These are phyloP conservation scores for Phlebopus sp. DNA, from an alignment of 1,284 basidiomycete species.

Conservation along the genomic window DNA sequence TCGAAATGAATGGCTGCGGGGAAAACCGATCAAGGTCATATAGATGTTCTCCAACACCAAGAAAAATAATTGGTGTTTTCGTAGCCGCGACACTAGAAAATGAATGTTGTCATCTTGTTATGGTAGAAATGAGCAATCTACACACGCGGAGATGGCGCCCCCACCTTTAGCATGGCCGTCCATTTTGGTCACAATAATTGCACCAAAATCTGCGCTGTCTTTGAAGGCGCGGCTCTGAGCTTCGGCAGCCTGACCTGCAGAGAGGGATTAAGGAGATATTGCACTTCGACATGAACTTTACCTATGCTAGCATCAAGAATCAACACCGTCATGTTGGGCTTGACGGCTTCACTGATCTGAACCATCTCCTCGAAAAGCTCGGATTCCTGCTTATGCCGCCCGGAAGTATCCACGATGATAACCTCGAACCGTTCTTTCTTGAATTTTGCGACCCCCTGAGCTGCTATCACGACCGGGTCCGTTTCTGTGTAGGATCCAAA, in stretches of 20 bases:
- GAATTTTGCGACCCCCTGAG: constrained; percentile 94
- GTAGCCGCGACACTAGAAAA: constrained; percentile 88
- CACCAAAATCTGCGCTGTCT: constrained; percentile 95
- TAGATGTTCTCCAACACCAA: constrained; percentile 96
- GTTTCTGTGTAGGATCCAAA: constrained; percentile 99
- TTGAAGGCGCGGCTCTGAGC: constrained; percentile 97
- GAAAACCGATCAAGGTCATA: constrained; percentile 95
- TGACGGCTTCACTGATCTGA: constrained; percentile 90
- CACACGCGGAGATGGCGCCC: constrained; percentile 97
- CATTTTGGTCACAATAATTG: constrained; percentile 99
- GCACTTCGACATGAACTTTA: constrained; percentile 25
- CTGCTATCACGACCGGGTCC: constrained; percentile 93
- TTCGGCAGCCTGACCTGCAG: constrained; percentile 92
- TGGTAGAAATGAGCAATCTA: constrained; percentile 16
- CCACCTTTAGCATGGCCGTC: constrained; percentile 99
- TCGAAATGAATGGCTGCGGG: constrained; percentile 96
- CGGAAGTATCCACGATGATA: constrained; percentile 98
- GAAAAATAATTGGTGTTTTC: constrained; percentile 97
- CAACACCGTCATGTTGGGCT: constrained; percentile 91
- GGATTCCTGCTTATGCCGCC: constrained; percentile 95
- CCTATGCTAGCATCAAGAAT: constrained; percentile 88
- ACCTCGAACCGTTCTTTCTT: constrained; percentile 98
- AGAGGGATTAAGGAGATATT: constrained; percentile 7
- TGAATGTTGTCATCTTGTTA: constrained; percentile 14
- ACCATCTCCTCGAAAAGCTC: constrained; percentile 99